Conservation (phyloP, 768 basidiomycete species). For the Rhizopogon vesiculosus region DNA sequence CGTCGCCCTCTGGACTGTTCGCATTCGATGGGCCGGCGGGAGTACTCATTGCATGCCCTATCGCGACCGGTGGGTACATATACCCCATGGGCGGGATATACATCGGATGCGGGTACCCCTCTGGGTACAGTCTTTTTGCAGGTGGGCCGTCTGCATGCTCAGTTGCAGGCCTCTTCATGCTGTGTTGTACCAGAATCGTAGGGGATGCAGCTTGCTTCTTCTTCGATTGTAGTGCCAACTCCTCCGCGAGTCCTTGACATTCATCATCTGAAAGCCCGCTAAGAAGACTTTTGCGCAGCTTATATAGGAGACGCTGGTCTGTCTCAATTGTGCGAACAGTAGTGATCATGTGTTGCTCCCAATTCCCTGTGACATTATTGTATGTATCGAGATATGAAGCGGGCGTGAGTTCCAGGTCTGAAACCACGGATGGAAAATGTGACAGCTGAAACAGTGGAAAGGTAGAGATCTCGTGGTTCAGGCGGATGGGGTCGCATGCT, state of each 20-base stretch:
- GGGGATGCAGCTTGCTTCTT: constrained; percentile 10
- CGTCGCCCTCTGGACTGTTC: constrained; percentile 13
- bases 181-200: constrained; percentile 4
- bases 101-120: constrained; percentile 22
- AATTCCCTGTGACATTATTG: constrained; percentile 47
- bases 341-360: constrained; percentile 63
- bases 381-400: constrained; percentile 60
- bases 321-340: constrained; percentile 55
- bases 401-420: constrained; percentile 48
- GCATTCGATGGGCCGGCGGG: constrained; percentile 11
- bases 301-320: constrained; percentile 61
- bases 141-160: constrained; percentile 20
- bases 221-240: constrained; percentile 44
- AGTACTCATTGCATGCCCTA: constrained; percentile 15
- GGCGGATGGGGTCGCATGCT: constrained; percentile 49
- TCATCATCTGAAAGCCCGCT: constrained; percentile 54
- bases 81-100: constrained; percentile 26
- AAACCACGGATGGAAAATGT: constrained; percentile 44
- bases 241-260: constrained; percentile 51
- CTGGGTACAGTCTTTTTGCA: constrained; percentile 24
- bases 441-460: constrained; percentile 65
- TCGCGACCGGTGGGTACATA: constrained; percentile 22
- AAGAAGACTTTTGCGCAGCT: constrained; percentile 52
- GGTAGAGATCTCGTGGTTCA: constrained; percentile 52
- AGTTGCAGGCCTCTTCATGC: constrained; percentile 22